Evolutionary conservation across 2,329 filamentous ascomycete species (phyloP).

Genomic region (Drechslera avenae): DNA sequence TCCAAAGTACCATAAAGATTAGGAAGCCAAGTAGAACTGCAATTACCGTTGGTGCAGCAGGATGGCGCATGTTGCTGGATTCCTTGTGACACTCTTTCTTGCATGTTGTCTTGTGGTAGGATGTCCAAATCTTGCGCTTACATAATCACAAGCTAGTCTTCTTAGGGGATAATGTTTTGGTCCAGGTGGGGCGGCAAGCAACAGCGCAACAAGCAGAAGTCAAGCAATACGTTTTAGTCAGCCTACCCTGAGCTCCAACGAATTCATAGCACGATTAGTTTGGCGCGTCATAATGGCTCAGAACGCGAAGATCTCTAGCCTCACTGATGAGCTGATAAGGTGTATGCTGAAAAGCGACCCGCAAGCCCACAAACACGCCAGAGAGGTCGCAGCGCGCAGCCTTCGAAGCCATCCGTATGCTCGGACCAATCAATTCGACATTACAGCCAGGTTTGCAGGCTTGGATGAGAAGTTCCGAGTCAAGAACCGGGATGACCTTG

Average conservation of each 20-base stretch:
- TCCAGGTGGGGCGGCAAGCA: constrained; percentile 13
- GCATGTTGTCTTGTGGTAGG: neutral
- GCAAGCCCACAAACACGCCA: constrained; percentile 45
- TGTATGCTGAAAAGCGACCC: constrained; percentile 61
- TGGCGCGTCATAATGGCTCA: neutral
- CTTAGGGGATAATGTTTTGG: constrained; percentile 4
- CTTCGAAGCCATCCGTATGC: constrained; percentile 51
- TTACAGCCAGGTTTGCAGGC: constrained; percentile 49
- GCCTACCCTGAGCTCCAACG: too few species aligned
- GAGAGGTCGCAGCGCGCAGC: constrained; percentile 47
- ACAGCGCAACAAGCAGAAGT: too few species aligned
- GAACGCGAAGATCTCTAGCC: constrained; percentile 36
- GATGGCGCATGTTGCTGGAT: constrained; percentile 38
- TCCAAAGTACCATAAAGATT: constrained; percentile 34
- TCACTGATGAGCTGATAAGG: constrained; percentile 74
- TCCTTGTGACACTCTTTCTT: neutral
- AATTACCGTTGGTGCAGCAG: constrained; percentile 41
- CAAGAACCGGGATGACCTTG: constrained; percentile 77
- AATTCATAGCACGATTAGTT: too few species aligned
- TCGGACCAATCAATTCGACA: constrained; percentile 57
- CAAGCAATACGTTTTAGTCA: too few species aligned
- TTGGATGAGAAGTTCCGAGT: constrained; percentile 87
- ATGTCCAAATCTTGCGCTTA: neutral
- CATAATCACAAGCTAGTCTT: neutral
- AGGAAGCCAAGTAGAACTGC: constrained; percentile 41